Base-by-base conservation (phyloP, 345 rosid genomes). In the Populus euphratica region DNA sequence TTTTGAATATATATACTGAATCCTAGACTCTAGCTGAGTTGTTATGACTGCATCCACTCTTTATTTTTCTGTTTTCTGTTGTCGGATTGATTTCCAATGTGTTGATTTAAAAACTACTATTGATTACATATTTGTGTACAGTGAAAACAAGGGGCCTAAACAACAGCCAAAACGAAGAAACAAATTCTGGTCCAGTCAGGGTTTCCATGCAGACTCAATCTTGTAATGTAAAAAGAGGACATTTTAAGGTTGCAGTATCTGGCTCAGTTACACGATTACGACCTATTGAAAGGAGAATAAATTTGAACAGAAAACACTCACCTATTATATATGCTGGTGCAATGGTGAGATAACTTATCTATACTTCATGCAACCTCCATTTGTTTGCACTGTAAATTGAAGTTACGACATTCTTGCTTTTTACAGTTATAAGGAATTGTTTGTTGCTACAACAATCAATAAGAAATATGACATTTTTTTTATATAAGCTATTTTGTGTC, bases 111-210 rank as follows among this genome's bases (percentile, higher is more conserved):
- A n/a, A n/a, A 27, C 31, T 61, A 0, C 13, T 61, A 8, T n/a
- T 21, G 12, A 25, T 21, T 8, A 21, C 0, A 61, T 61, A 11
- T 61, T 20, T n/a, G 5, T 65, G 38, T 29, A 14, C 43, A 80
- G 79, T 31, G 31, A 80, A 52, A 73, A 20, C n/a, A 49, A 68
- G 78, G 35, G 31, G 70, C 47, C 39, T 16, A 16, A 4, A 13
- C 50, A 47, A 3, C 16, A 47, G 50, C 50, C 50, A 47, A 47
- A 47, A 47, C 14, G 6, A 47, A 4, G 6, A 47, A 47, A 3
- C 50, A 47, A 47, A 0, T 47, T 47, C 18, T 47, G 6, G 18
- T 17, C 52, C 20, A 8, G 64, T 4, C 1, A 31, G 74, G n/a
- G 25, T 20, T 43, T 50, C 41, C 17, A 52, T 50, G n/a, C 74